These are phyloP conservation scores for Conidiobolus coronatus DNA, from an alignment of 371 early-diverging fungal genomes.

Conservation along the genomic window DNA sequence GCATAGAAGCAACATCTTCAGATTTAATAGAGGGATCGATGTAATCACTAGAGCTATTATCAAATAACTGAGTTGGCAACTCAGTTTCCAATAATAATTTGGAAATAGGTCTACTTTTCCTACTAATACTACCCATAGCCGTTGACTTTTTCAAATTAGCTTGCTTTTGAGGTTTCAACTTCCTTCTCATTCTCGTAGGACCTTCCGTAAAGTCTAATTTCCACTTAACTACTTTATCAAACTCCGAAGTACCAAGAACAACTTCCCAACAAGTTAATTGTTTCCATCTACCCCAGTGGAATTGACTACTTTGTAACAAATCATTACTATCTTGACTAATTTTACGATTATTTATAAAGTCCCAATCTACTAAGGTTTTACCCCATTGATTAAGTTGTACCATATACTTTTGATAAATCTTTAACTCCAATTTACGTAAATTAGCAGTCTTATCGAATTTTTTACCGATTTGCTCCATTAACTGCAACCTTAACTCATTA, in stretches of 20 bases:
- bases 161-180: background rate
- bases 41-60: background rate
- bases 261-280: conserved; percentile 26
- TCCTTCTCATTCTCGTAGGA: background rate
- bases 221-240: conserved; percentile 21
- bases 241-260: conserved; percentile 29
- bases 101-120: background rate
- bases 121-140: background rate
- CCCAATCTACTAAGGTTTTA: conserved; percentile 31
- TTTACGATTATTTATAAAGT: conserved; percentile 26
- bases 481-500: conserved; percentile 16
- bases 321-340: conserved; percentile 34
- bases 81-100: background rate
- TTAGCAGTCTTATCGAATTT: conserved; percentile 20
- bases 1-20: no score
- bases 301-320: conserved; percentile 29
- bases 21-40: no score
- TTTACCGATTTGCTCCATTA: conserved; percentile 28
- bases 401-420: conserved; percentile 24
- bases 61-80: background rate
- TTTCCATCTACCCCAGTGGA: conserved; percentile 36
- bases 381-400: conserved; percentile 29
- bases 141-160: background rate
- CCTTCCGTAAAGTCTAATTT: conserved; percentile 51
- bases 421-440: conserved; percentile 13